Evolutionary conservation across 495 filamentous ascomycete species (phyloP).

Genomic region (Hypoxylon rickii): DNA sequence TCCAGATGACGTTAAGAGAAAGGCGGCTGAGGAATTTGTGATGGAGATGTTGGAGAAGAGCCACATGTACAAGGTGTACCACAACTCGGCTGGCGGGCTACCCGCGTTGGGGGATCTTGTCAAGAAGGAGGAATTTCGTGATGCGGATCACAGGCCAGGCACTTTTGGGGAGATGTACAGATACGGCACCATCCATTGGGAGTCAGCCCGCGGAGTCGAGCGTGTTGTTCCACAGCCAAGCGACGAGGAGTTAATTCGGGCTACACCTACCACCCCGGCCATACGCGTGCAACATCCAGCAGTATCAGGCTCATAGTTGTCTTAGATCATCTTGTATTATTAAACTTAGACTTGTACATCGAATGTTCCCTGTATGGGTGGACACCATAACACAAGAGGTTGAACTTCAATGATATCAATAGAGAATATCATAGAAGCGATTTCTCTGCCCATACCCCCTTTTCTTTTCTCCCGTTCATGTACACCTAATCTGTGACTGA

Average conservation of each 20-base stretch:
- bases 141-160: conserved; percentile 36
- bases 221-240: conserved; percentile 11
- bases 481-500: too few species aligned
- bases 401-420: too few species aligned
- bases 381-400: too few species aligned
- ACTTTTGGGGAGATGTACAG: conserved; percentile 45
- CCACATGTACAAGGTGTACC: conserved; percentile 37
- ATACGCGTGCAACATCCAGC: too few species aligned
- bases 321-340: too few species aligned
- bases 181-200: conserved; percentile 41
- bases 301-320: too few species aligned
- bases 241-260: conserved; percentile 20
- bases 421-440: too few species aligned
- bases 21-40: conserved; percentile 31
- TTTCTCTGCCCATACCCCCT: too few species aligned
- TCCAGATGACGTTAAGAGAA: conserved; percentile 11
- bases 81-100: conserved; percentile 26
- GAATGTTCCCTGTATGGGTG: too few species aligned
- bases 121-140: conserved; percentile 35
- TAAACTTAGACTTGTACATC: too few species aligned
- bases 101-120: conserved; percentile 36
- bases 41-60: conserved; percentile 29
- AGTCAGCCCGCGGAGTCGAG: conserved; percentile 31
- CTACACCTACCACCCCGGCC: conserved; percentile 28
- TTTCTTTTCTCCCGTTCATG: too few species aligned